Evolutionary conservation across 1,284 basidiomycete genomes (phyloP).

Genomic region (Pascua guehoae): DNA sequence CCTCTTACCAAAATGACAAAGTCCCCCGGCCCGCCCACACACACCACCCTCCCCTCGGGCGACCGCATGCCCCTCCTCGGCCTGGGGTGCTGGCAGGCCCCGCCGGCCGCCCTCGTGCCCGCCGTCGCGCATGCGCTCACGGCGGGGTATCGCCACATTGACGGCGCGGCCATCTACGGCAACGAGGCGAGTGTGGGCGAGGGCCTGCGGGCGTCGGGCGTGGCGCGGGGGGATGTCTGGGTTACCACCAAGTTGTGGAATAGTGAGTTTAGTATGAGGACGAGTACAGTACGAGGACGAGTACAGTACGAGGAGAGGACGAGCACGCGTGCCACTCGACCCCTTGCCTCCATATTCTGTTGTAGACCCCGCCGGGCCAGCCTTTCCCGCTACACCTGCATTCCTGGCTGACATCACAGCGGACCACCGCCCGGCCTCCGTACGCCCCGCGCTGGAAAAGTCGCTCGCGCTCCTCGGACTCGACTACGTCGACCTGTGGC

Average conservation of each 20-base stretch:
- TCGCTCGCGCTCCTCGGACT: slow-evolving; percentile 62
- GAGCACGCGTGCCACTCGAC: too few species aligned
- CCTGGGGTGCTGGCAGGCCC: slow-evolving; percentile 14
- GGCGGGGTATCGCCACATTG: slow-evolving; percentile 63
- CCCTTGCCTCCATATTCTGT: too few species aligned
- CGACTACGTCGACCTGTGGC: slow-evolving; percentile 69
- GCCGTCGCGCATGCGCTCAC: slow-evolving; percentile 27
- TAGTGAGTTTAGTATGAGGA: too few species aligned
- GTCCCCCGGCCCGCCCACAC: not conserved
- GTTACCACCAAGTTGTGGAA: slow-evolving; percentile 63
- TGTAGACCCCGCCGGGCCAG: too few species aligned
- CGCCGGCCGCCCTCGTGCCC: slow-evolving; percentile 15
- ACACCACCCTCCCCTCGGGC: slow-evolving; percentile 11
- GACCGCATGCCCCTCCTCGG: slow-evolving; percentile 14
- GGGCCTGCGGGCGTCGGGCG: slow-evolving; percentile 70
- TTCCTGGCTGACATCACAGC: slow-evolving; percentile 4
- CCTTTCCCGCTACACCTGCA: too few species aligned
- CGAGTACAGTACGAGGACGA: too few species aligned
- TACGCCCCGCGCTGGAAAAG: slow-evolving; percentile 14
- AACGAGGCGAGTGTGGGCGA: slow-evolving; percentile 66
- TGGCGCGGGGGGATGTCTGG: slow-evolving; percentile 73
- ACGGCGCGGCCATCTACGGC: slow-evolving; percentile 66
- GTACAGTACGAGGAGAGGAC: too few species aligned
- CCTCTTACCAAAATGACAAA: not conserved
- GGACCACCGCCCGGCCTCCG: slow-evolving; percentile 18